A percentile compares a stretch with the other conserved stretches of the same genome.
phyloP scores from a whole-genome alignment of 2,329 filamentous ascomycete genomes.

The Fusarium sp. region DNA sequence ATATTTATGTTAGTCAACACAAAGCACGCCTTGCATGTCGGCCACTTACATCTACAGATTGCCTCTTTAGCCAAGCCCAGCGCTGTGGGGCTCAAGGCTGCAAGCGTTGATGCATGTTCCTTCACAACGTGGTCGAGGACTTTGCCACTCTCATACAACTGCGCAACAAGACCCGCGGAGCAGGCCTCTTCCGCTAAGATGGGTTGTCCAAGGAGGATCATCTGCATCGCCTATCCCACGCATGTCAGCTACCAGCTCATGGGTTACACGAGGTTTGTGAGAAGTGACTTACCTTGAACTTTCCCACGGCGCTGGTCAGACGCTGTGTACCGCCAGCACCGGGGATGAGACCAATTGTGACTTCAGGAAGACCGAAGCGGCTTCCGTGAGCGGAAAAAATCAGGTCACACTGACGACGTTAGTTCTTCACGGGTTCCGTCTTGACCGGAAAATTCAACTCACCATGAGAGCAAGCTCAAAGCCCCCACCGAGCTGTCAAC shows the following conservation, averaged over 20 bases:
- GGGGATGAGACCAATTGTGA: constrained; percentile 54
- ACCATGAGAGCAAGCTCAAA: constrained; percentile 62
- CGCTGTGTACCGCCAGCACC: constrained; percentile 56
- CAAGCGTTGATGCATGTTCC: constrained; percentile 41
- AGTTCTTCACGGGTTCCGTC: constrained; percentile 4
- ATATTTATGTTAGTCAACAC: background rate
- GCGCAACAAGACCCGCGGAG: constrained; percentile 42
- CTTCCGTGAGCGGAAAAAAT: constrained; percentile 51
- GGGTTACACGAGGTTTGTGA: background rate
- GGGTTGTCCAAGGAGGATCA: constrained; percentile 46
- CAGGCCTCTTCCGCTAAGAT: constrained; percentile 43
- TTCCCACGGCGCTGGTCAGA: constrained; percentile 54
- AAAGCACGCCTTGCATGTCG: background rate
- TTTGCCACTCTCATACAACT: constrained; percentile 42
- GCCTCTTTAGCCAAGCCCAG: constrained; percentile 47
- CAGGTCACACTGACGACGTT: constrained; percentile 50
- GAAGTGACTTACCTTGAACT: constrained; percentile 49
- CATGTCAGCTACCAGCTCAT: background rate
- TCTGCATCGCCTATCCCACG: constrained; percentile 47
- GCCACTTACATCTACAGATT: constrained; percentile 42
- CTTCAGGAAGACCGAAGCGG: constrained; percentile 55
- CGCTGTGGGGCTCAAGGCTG: constrained; percentile 40
- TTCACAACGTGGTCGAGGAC: constrained; percentile 43
- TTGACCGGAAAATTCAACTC: constrained; percentile 24
- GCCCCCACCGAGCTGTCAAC: constrained; percentile 58